Evolutionary conservation across 768 basidiomycete species (phyloP), one percentile per base, ranked within the genome.

Genomic region (Fibroporia radiculosa): DNA sequence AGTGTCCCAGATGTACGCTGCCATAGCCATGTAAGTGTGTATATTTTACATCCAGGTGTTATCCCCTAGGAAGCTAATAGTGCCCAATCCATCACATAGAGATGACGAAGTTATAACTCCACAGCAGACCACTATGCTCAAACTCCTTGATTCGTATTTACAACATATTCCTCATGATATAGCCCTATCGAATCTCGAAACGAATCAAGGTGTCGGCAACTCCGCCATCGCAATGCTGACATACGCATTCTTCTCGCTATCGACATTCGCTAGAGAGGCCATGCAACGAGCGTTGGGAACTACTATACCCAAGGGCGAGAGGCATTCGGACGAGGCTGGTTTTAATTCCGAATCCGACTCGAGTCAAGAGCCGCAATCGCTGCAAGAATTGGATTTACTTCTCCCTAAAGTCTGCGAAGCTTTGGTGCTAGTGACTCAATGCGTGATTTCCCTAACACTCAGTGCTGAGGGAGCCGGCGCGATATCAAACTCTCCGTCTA

Each of bases 91-190:
- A n/a, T 40, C 4, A 12, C 10, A 20, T 59, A 88, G 88, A 47
- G 49, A 65, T 19, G 78, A 74, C 36, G 90, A 92, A 64, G 70
- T 80, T 11, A 75, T 93, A 31, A 79, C 87, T 4, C 88, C 91
- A 0, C 82, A 85, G 52, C 93, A 95, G 61, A 89, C 82, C 3
- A 85, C 78, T n/a, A 66, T 95, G 10, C 75, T 96, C 47, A 93
- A 93, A 62, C 69, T 95, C 13, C 67, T 93, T 11, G 93, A 95
- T 59, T 85, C 89, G 1, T 84, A 88, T 57, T 67, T 92, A 43
- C 84, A 88, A 50, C 72, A 78, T 4, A 41, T 48, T 6, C 16
- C 41, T 18, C n/a, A n/a, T n/a, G n/a, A n/a, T n/a, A n/a, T n/a
- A n/a, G n/a, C n/a, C n/a, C n/a, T n/a, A n/a, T n/a, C n/a, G n/a